Evolutionary conservation across 2,329 filamentous ascomycete species (phyloP), one percentile per base, ranked within the genome.

Genomic region (Aspergillus pseudoglaucus): DNA sequence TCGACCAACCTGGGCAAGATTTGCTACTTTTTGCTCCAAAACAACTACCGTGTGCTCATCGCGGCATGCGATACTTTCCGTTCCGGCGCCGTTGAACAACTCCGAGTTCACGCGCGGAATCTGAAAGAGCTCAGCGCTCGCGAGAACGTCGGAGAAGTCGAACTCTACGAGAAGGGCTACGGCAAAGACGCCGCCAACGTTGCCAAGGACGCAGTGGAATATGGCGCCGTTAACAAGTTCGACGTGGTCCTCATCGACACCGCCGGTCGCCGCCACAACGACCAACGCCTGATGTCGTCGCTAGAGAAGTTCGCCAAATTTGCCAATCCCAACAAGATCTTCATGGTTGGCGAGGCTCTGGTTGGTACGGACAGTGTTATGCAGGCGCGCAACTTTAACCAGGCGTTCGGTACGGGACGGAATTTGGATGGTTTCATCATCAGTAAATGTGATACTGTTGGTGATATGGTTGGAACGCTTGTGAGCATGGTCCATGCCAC

Each of bases 401-500:
- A 85, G 33, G 87, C 88, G 2, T 97, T 98, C 71, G 94, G 93
- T 27, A 77, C 81, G 4, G 84, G 83, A 12, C 78, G 91, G 48
- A 81, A 81, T 23, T 78, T 98, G 33, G 94, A 98, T 70, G 93
- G 93, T 5, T 98, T 98, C 70, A 95, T 98, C 65, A 96, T 98
- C 59, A 91, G 86, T 51, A 98, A 98, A 71, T 97, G 93, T 67
- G 93, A 98, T 72, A 98, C 93, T 0, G 94, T 98, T 33, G 94
- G 93, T n/a, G 91, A 96, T 72, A 97, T 97, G 90, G 90, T 96
- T 39, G 90, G 85, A 2, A 96, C 91, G 2, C 75, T 98, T 54
- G 93, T 98, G 53, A 95, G 88, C 66, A 91, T 98, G 76, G 91
- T 98, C 35, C 91, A 97, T 72, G 91, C 93, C 3, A 98, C 94